phyloP scores from a whole-genome alignment of 2,329 filamentous ascomycete species.

The Blastomyces parvus region DNA sequence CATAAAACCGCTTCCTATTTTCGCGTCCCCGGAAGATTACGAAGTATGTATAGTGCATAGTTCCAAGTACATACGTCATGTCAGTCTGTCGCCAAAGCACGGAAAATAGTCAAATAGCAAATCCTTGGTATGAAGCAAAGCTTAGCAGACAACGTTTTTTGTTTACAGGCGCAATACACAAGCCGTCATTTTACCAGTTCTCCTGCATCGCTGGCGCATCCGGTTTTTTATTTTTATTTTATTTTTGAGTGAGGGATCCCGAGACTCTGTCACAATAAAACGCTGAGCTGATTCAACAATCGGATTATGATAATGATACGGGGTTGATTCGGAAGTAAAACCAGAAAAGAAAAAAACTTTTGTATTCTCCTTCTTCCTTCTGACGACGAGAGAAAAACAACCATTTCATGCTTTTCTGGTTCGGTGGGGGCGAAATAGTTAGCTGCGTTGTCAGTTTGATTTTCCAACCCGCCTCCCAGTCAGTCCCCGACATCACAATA shows the following conservation, averaged over 20 bases:
- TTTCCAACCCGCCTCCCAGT: not conserved
- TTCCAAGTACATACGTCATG: not conserved
- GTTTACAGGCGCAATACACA: not conserved
- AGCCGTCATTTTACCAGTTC: not conserved
- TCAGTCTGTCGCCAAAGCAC: not conserved
- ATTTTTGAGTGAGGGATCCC: conserved; percentile 3
- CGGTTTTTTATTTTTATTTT: not conserved
- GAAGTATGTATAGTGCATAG: too few relatives aligned
- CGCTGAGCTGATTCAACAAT: not conserved
- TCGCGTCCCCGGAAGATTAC: not conserved
- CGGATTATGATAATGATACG: not conserved
- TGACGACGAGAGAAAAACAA: not conserved
- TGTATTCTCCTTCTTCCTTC: not conserved
- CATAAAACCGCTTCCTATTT: not conserved
- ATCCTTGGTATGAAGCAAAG: not conserved
- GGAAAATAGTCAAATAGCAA: not conserved
- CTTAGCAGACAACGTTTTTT: not conserved
- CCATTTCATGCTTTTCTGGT: not conserved
- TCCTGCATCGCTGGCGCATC: not conserved
- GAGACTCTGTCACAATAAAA: not conserved
- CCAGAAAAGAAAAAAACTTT: not conserved
- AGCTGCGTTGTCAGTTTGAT: not conserved
- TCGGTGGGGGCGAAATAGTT: not conserved
- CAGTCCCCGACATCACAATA: not conserved
- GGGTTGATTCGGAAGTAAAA: not conserved